phyloP scores from a whole-genome alignment of 306 rosid genomes.

The Vigna unguiculata region DNA sequence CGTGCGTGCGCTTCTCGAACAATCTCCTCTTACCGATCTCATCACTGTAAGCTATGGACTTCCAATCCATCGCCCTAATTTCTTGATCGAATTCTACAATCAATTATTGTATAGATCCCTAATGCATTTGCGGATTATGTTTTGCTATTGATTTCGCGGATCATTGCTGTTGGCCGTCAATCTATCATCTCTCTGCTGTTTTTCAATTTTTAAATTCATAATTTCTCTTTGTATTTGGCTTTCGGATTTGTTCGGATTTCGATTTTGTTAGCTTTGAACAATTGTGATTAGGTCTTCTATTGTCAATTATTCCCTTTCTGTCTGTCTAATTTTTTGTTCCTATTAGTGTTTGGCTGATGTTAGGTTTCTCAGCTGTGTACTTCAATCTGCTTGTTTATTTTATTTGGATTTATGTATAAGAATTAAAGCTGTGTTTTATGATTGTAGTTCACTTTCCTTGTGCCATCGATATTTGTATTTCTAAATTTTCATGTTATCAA shows the following conservation, averaged over 20 bases:
- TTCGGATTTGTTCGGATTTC: constrained; percentile 39
- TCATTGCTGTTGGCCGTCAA: not conserved
- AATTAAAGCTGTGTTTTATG: constrained; percentile 32
- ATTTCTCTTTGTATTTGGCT: constrained; percentile 1
- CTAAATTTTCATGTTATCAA: constrained; percentile 12
- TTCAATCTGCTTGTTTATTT: not conserved
- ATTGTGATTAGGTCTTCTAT: constrained; percentile 47
- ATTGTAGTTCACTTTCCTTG: constrained; percentile 25
- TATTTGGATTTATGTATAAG: not conserved
- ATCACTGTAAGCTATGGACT: constrained; percentile 67
- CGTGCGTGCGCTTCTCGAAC: constrained; percentile 59
- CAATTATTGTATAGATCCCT: constrained; percentile 64
- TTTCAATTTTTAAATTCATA: constrained; percentile 13
- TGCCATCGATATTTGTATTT: not conserved
- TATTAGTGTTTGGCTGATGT: constrained; percentile 50
- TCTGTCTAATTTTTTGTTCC: constrained; percentile 20
- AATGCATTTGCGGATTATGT: constrained; percentile 34
- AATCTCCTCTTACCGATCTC: constrained; percentile 82
- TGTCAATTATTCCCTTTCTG: constrained; percentile 1
- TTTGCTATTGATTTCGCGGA: constrained; percentile 18
- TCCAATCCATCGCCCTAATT: constrained; percentile 48
- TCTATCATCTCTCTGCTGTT: not conserved
- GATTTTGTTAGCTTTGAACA: constrained; percentile 46
- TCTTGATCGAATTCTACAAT: constrained; percentile 12
- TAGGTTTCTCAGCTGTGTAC: not conserved